Evolutionary conservation across 345 rosid genomes (phyloP).

Genomic region (Passiflora organensis): DNA sequence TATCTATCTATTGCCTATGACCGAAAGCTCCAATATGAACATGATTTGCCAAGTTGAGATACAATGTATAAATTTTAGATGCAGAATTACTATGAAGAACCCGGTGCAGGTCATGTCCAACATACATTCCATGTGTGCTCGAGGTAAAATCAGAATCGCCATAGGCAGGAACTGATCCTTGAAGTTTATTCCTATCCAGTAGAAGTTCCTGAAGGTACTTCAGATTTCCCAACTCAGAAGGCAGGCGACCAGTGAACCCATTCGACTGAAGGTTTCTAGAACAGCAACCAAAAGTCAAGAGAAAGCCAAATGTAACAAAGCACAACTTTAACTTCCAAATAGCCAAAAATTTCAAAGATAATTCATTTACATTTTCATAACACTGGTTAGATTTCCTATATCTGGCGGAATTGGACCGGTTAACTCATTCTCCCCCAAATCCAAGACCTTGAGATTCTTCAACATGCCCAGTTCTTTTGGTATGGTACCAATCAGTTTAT

Average conservation of each 20-base stretch:
- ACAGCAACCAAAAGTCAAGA: constrained; percentile 11
- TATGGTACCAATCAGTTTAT: constrained; percentile 63
- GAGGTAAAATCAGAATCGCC: constrained; percentile 27
- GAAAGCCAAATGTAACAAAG: not conserved
- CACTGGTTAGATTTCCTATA: constrained; percentile 57
- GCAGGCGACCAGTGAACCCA: constrained; percentile 78
- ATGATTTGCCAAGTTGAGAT: not conserved
- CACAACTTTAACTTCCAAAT: constrained; percentile 7
- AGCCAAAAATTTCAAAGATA: not conserved
- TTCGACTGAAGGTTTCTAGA: constrained; percentile 91
- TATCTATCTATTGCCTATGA: no score
- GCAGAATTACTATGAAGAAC: not conserved
- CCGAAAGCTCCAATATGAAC: not conserved
- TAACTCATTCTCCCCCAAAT: constrained; percentile 81
- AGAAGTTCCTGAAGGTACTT: constrained; percentile 68
- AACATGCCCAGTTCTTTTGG: constrained; percentile 85
- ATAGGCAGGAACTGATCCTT: constrained; percentile 66
- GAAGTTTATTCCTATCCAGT: constrained; percentile 84
- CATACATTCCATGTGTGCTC: constrained; percentile 49
- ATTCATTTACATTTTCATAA: constrained; percentile 47
- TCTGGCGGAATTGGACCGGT: constrained; percentile 84
- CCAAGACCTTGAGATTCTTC: constrained; percentile 69
- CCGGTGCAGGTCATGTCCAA: constrained; percentile 6
- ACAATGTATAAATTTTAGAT: not conserved
- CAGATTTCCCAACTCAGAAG: constrained; percentile 72